Conservation (phyloP, 306 rosid species). For the Luffa acutangula region DNA sequence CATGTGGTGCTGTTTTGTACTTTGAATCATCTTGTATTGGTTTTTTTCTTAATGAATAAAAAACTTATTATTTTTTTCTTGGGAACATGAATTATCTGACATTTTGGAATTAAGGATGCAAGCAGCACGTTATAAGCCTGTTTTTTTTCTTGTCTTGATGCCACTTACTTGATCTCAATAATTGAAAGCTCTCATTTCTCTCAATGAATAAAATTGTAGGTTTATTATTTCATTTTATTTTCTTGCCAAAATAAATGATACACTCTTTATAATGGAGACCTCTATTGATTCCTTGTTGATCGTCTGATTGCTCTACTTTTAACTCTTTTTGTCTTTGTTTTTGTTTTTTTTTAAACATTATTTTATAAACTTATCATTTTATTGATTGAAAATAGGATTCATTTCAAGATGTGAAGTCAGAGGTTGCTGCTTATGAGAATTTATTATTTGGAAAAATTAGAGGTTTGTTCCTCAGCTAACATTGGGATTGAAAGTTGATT, state of each 20-base stretch:
- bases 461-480: conserved; percentile 39
- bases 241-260: background rate
- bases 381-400: conserved; percentile 27
- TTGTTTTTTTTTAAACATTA: background rate
- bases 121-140: background rate
- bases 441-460: conserved; percentile 51
- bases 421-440: conserved; percentile 46
- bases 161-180: background rate
- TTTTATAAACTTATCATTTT: background rate
- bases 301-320: background rate
- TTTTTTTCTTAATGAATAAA: background rate
- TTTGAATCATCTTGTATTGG: background rate
- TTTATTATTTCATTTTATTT: background rate
- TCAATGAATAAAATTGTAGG: background rate
- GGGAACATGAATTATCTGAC: background rate
- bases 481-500: background rate
- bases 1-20: background rate
- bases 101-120: background rate
- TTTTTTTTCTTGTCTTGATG: background rate
- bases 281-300: background rate
- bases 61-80: background rate
- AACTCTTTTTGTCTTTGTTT: background rate
- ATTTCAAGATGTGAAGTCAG: conserved; percentile 54
- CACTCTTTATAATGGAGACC: background rate
- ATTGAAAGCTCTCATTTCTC: background rate